These are phyloP conservation scores for Mycocentrospora acerina DNA, from an alignment of 2,329 filamentous ascomycete genomes.

Conservation along the genomic window DNA sequence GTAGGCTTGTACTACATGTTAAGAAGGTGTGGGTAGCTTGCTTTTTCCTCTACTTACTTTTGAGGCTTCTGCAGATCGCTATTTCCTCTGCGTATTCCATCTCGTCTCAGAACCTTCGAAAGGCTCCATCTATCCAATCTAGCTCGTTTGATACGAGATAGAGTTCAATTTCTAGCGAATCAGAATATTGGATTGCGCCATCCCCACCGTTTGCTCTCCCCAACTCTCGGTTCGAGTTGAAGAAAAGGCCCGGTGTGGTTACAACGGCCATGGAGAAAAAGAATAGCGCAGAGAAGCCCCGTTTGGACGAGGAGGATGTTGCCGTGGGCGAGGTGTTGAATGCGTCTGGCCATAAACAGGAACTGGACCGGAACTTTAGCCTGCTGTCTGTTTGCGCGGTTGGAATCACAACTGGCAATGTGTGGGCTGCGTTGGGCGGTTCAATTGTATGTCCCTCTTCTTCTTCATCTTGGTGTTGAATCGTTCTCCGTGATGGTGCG, in stretches of 20 bases:
- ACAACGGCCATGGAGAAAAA: slow-evolving; percentile 11
- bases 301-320: slow-evolving; percentile 18
- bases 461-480: neutral
- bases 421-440: slow-evolving; percentile 52
- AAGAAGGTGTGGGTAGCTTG: no score
- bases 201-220: no score
- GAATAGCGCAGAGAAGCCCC: slow-evolving; percentile 13
- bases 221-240: neutral
- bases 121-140: no score
- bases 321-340: slow-evolving; percentile 46
- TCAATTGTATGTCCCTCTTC: slow-evolving; percentile 43
- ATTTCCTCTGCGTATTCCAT: no score
- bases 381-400: slow-evolving; percentile 50
- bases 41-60: no score
- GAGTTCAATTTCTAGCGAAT: no score
- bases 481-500: no score
- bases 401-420: slow-evolving; percentile 47
- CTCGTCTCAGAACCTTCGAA: no score
- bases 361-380: slow-evolving; percentile 54
- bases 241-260: no score
- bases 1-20: no score
- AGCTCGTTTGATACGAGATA: neutral
- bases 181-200: no score
- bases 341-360: slow-evolving; percentile 54
- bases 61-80: no score